These are phyloP conservation scores for Rhodotorula graminis DNA, from an alignment of 768 basidiomycete species.

Conservation along the genomic window DNA sequence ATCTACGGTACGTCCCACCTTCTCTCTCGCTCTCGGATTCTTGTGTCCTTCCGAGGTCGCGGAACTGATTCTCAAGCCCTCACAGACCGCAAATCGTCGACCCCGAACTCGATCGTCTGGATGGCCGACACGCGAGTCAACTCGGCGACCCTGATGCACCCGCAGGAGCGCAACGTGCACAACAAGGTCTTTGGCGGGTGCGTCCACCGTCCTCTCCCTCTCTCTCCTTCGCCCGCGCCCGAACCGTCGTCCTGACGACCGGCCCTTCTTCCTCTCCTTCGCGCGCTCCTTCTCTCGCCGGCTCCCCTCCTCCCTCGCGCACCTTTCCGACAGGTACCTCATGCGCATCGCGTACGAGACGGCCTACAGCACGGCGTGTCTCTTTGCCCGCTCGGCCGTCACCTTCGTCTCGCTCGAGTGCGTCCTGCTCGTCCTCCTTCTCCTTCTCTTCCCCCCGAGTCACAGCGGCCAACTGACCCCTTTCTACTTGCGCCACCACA, in stretches of 20 bases:
- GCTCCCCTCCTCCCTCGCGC: too few relatives aligned
- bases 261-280: too few relatives aligned
- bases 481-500: background rate
- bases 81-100: slow-evolving; percentile 15
- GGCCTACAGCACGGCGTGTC: slow-evolving; percentile 38
- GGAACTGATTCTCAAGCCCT: background rate
- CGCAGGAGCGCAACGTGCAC: slow-evolving; percentile 35
- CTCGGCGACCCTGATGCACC: slow-evolving; percentile 27
- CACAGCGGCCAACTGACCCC: too few relatives aligned
- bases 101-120: slow-evolving; percentile 23
- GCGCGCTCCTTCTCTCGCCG: background rate
- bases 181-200: slow-evolving; percentile 2
- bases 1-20: slow-evolving; percentile 9
- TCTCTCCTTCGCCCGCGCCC: background rate
- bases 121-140: slow-evolving; percentile 27
- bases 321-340: slow-evolving; percentile 28
- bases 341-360: slow-evolving; percentile 41
- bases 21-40: too few relatives aligned
- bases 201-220: background rate
- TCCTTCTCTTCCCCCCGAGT: too few relatives aligned
- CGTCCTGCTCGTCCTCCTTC: background rate
- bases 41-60: background rate
- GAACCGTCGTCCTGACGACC: background rate
- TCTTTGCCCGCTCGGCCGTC: slow-evolving; percentile 38
- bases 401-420: slow-evolving; percentile 40